phyloP scores from a whole-genome alignment of 305 asterid species.

The Fraxinus albicans region DNA sequence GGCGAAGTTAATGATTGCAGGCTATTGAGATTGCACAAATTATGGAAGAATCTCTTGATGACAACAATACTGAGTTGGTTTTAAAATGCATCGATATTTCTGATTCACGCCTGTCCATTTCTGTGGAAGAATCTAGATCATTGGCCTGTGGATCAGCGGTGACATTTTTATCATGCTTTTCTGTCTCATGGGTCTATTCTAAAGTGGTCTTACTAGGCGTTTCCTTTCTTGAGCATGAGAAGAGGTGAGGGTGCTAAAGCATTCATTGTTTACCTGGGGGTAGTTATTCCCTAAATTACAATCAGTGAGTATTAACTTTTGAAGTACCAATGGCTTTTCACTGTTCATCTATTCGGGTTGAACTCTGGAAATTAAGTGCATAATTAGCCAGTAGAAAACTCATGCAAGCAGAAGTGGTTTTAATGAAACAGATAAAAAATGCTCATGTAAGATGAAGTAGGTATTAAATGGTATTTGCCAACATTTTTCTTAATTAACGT shows the following conservation, averaged over 20 bases:
- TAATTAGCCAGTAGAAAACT: background rate
- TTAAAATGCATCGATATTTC: constrained; percentile 70
- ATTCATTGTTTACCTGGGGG: background rate
- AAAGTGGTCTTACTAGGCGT: constrained; percentile 86
- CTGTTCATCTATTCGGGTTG: background rate
- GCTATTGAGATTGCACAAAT: constrained; percentile 89
- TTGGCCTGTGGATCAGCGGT: constrained; percentile 43
- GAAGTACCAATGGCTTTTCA: constrained; percentile 5
- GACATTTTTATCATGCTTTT: constrained; percentile 59
- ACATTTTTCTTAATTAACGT: background rate
- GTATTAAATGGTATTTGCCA: background rate
- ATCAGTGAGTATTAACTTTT: background rate
- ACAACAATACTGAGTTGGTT: constrained; percentile 54
- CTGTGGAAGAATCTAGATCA: constrained; percentile 38
- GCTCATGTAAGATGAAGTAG: background rate
- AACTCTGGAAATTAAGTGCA: background rate
- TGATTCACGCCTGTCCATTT: constrained; percentile 45
- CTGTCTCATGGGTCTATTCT: constrained; percentile 85
- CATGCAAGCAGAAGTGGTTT: background rate
- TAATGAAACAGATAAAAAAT: background rate
- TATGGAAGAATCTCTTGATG: constrained; percentile 76
- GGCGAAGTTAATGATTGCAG: constrained; percentile 39
- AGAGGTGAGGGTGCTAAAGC: constrained; percentile 49
- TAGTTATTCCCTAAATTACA: background rate
- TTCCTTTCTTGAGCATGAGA: constrained; percentile 81